Evolutionary conservation across 2,329 filamentous ascomycete genomes (phyloP).

Genomic region (Colletotrichum simmondsii): DNA sequence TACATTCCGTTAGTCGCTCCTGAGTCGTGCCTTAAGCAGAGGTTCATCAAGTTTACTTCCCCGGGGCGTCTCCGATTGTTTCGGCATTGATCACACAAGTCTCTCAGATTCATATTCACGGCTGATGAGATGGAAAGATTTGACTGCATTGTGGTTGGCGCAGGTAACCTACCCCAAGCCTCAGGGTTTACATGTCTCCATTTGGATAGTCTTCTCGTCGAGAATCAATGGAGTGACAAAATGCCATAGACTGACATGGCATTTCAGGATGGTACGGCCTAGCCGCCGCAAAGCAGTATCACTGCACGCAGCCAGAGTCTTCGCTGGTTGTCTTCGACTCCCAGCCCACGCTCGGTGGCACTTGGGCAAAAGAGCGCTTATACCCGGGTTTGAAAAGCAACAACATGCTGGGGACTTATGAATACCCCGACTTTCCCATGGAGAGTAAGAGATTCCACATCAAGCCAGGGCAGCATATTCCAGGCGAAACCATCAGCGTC

Average conservation of each 20-base stretch:
- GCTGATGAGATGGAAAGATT: constrained; percentile 50
- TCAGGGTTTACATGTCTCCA: neutral
- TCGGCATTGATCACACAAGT: neutral
- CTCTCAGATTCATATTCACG: neutral
- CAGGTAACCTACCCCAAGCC: constrained; percentile 56
- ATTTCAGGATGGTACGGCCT: constrained; percentile 64
- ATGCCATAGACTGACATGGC: neutral
- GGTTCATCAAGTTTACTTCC: neutral
- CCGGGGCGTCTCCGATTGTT: neutral
- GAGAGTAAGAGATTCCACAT: constrained; percentile 62
- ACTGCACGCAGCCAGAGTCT: constrained; percentile 65
- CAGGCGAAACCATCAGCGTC: constrained; percentile 55
- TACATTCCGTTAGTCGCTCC: neutral
- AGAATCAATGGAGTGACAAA: neutral
- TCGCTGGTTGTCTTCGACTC: constrained; percentile 70
- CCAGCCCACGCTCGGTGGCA: constrained; percentile 69
- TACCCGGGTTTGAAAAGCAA: constrained; percentile 79
- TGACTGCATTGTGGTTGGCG: constrained; percentile 60
- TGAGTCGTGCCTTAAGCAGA: neutral
- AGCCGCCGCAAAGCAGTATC: constrained; percentile 69
- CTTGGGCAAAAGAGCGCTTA: constrained; percentile 74
- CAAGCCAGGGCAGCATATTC: constrained; percentile 56
- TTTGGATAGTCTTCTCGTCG: neutral
- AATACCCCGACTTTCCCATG: constrained; percentile 82
- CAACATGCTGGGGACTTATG: constrained; percentile 78